These are phyloP conservation scores for Yamadazyma siamensis DNA, from an alignment of 1,139 yeast species.

Conservation along the genomic window DNA sequence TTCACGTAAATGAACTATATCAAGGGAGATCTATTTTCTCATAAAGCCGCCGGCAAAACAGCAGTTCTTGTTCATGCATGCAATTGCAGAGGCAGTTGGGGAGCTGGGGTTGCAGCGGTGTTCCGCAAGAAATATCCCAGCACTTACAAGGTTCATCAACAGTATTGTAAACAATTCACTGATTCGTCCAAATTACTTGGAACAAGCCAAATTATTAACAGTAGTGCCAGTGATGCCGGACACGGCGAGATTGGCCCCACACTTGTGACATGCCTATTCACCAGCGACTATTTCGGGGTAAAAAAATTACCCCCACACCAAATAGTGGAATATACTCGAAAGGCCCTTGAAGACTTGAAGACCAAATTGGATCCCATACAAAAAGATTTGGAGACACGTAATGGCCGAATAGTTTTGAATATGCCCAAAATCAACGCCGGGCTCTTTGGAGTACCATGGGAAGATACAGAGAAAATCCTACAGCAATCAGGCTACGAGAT, in stretches of 20 bases:
- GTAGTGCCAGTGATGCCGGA: constrained; percentile 25
- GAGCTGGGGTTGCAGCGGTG: constrained; percentile 71
- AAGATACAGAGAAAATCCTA: constrained; percentile 53
- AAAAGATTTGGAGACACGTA: constrained; percentile 12
- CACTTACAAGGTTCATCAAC: constrained; percentile 45
- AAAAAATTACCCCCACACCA: constrained; percentile 23
- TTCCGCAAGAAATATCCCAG: constrained; percentile 50
- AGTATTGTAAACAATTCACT: constrained; percentile 39
- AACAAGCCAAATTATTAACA: constrained; percentile 46
- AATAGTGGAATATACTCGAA: constrained; percentile 47
- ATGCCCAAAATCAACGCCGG: constrained; percentile 86
- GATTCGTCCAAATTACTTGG: constrained; percentile 43
- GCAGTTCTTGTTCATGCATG: constrained; percentile 69
- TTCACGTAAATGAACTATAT: constrained; percentile 33
- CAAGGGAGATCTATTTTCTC: constrained; percentile 57
- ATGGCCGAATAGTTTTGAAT: constrained; percentile 29
- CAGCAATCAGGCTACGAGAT: constrained; percentile 12
- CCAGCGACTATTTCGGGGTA: constrained; percentile 48
- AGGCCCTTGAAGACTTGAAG: constrained; percentile 45
- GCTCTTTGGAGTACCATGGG: constrained; percentile 78
- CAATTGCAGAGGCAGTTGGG: constrained; percentile 79
- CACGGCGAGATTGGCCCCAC: constrained; percentile 22
- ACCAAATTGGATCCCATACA: constrained; percentile 26
- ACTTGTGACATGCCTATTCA: constrained; percentile 63
- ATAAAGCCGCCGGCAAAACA: constrained; percentile 20